Evolutionary conservation across 2,329 filamentous ascomycete species (phyloP), one percentile per base, ranked within the genome.

Genomic region (Cadophora malorum): DNA sequence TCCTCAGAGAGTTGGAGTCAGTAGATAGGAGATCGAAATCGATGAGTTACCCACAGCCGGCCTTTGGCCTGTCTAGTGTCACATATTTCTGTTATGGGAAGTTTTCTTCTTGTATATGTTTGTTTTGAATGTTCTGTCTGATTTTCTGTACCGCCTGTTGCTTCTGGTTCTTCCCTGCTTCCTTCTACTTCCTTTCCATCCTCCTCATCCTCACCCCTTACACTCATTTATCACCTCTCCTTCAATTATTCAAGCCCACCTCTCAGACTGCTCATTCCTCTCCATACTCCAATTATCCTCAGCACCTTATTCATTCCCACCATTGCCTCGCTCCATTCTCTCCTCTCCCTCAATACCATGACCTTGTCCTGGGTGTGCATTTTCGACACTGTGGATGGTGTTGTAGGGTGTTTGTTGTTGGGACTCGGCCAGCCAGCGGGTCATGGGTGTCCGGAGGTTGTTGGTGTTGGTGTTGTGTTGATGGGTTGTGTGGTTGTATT

Each of bases 251-350:
- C 25, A 33, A 3, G 19, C 25, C 47, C 41, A 50, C 59, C 12
- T 52, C 41, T 62, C 41, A 49, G 59, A 62, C 19, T 62, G 47
- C 59, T 21, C 47, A 62, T 52, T 38, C 33, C 41, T 41, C 19
- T 53, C 61, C 50, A 50, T 52, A 38, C 49, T 49, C 60, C 60
- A 63, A 33, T 33, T 41, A 19, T 59, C 56, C 28, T 55, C 52
- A 19, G 35, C 21, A 45, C 21, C 4, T 1, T 12, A 38, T 33
- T 28, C 56, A 25, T 38, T 41, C 10, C 9, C 21, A 16, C 56
- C 56, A 45, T 41, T 59, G 3, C 55, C 55, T 12, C 31, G 9
- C 50, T 53, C 50, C 50, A 53, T 38, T 9, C 12, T 58, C 33
- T 58, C 55, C 19, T 31, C 55, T 38, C 55, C 55, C 23, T 58